A percentile compares a stretch with the other conserved stretches of the same genome.
Evolutionary conservation across 176 grass and related monocot genomes (phyloP).

Genomic region (Elaeis guineensis): DNA sequence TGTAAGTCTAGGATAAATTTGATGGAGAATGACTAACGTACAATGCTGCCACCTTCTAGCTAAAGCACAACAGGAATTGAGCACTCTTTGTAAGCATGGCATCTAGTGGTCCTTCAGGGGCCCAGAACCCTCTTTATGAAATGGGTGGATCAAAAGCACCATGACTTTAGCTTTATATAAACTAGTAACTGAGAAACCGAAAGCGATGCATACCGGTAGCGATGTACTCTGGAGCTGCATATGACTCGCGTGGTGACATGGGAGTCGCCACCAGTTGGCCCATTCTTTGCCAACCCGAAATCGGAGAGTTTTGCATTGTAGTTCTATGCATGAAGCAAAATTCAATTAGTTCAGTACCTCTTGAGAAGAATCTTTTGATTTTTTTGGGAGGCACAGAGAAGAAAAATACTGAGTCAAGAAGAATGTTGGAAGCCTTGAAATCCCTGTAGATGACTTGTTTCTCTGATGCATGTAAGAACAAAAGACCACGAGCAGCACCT

Average conservation of each 20-base stretch:
- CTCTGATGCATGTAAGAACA: conserved; percentile 37
- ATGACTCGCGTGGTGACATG: conserved; percentile 80
- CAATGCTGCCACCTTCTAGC: too few relatives aligned
- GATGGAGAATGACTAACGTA: too few relatives aligned
- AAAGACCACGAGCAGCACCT: conserved; percentile 40
- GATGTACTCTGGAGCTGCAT: conserved; percentile 92
- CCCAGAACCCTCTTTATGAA: too few relatives aligned
- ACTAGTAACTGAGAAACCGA: too few relatives aligned
- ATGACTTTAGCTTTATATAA: too few relatives aligned
- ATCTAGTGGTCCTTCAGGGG: too few relatives aligned
- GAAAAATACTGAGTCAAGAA: conserved; percentile 33
- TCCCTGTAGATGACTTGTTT: conserved; percentile 44
- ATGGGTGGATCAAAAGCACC: too few relatives aligned
- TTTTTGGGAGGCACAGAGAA: background rate
- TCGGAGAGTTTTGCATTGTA: conserved; percentile 76
- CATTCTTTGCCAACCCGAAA: conserved; percentile 87
- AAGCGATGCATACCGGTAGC: conserved; percentile 45
- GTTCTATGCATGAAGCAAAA: conserved; percentile 21
- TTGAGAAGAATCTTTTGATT: background rate
- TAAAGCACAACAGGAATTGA: too few relatives aligned
- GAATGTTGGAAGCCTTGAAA: conserved; percentile 47
- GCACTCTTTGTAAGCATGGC: too few relatives aligned
- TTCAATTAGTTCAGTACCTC: background rate
- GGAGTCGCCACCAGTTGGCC: conserved; percentile 41
- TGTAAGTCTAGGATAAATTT: too few relatives aligned